Conservation (phyloP, 2,329 filamentous ascomycete genomes). For the Pestalotiopsis fici region DNA sequence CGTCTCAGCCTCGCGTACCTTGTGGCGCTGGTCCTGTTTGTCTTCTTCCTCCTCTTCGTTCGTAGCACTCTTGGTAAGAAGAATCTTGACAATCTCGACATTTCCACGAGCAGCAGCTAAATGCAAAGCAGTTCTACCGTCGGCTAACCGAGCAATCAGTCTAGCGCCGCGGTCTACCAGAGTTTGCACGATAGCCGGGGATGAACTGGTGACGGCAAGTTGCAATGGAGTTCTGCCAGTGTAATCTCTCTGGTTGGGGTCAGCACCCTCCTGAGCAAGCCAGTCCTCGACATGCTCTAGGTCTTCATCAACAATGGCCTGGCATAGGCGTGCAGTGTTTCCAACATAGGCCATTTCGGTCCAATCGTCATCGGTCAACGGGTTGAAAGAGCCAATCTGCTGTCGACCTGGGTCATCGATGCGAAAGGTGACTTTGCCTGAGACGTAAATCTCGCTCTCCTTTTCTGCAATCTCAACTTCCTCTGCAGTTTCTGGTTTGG, state of each 20-base stretch:
- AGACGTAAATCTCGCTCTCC: slow-evolving; percentile 76
- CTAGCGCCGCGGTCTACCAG: slow-evolving; percentile 74
- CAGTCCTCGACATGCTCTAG: slow-evolving; percentile 71
- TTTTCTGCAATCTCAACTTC: slow-evolving; percentile 72
- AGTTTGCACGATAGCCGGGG: slow-evolving; percentile 67
- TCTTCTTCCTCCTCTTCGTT: slow-evolving; percentile 72
- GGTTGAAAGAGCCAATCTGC: slow-evolving; percentile 71
- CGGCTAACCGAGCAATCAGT: slow-evolving; percentile 72
- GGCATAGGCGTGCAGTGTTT: slow-evolving; percentile 74
- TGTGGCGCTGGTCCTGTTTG: slow-evolving; percentile 51
- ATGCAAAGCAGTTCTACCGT: slow-evolving; percentile 82
- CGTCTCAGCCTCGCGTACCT: slow-evolving; percentile 30
- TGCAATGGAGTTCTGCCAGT: slow-evolving; percentile 80
- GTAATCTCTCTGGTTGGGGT: slow-evolving; percentile 75
- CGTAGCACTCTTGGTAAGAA: slow-evolving; percentile 72
- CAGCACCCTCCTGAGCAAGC: slow-evolving; percentile 65
- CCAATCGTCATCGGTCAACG: slow-evolving; percentile 81
- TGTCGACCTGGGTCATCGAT: slow-evolving; percentile 79
- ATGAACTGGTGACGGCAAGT: slow-evolving; percentile 70
- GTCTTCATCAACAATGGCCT: slow-evolving; percentile 78
- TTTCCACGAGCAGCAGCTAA: slow-evolving; percentile 73
- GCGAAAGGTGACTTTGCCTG: slow-evolving; percentile 72
- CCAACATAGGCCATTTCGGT: slow-evolving; percentile 90
- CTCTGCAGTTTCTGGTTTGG: slow-evolving; percentile 66
- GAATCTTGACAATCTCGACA: slow-evolving; percentile 66